Evolutionary conservation across 345 rosid species (phyloP), one percentile per base, ranked within the genome.

Genomic region (Turritis glabra): DNA sequence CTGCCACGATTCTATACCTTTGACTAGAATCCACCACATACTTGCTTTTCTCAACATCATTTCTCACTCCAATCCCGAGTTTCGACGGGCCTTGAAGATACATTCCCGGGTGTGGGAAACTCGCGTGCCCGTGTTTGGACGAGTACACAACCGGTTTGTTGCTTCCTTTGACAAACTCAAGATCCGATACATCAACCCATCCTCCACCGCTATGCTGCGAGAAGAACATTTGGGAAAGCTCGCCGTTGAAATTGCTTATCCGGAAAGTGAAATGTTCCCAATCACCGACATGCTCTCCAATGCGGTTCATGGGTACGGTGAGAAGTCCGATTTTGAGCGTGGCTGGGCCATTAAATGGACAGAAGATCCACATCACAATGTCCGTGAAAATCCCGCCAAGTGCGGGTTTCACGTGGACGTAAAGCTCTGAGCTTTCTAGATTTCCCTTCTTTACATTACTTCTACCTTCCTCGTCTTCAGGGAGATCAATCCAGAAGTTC

Each of bases 231-330:
- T 87, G 80, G 70, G 87, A 77, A 5, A 93, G 84, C 80, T 93
- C 89, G 17, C 97, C 97, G 0, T 78, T 84, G 74, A 90, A 89
- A 79, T 93, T 93, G 80, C 88, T 81, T 44, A 93, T 68, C 15
- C 97, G 81, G 69, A 90, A 87, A 2, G 98, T 90, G 82, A 76
- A 86, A 64, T 93, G 98, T 64, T 93, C 97, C 98, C 98, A 93
- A 60, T 93, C 98, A 61, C 96, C 77, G 12, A 93, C 89, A 72
- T 93, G 98, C 26, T 93, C 74, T 8, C 98, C 98, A 1, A 93
- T 53, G 78, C 82, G 86, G 76, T 80, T 87, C 96, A 93, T 86
- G 0, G 80, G 82, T 30, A 89, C 44, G 19, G 65, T 93, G 85
- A 89, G 68, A 8, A 88, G 65, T 23, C 93, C 97, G 38, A 90